phyloP scores from a whole-genome alignment of 805 yeast species.

The Candida schatavii region DNA sequence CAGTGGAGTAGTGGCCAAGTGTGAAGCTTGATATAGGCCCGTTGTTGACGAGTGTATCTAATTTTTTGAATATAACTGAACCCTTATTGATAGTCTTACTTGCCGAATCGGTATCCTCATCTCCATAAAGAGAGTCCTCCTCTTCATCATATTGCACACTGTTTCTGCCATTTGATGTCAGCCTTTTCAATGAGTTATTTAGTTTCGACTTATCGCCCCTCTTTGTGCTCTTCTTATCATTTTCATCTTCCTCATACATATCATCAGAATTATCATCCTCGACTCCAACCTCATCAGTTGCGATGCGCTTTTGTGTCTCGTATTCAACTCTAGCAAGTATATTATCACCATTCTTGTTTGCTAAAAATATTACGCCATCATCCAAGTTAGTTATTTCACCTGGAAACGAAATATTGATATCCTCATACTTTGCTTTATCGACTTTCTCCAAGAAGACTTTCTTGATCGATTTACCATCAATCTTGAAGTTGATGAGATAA shows the following conservation, averaged over 20 bases:
- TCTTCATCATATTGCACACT: constrained; percentile 36
- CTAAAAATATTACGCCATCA: constrained; percentile 50
- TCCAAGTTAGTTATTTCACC: constrained; percentile 41
- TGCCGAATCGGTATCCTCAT: constrained; percentile 20
- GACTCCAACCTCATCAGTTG: constrained; percentile 3
- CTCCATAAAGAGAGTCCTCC: constrained; percentile 41
- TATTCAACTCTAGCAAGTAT: constrained; percentile 44
- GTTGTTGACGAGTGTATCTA: constrained; percentile 56
- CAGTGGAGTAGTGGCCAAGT: constrained; percentile 57
- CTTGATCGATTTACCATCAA: constrained; percentile 43
- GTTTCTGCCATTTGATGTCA: not conserved
- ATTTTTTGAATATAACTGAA: constrained; percentile 34
- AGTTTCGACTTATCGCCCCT: constrained; percentile 6
- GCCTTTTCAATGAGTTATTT: constrained; percentile 9
- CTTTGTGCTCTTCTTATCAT: constrained; percentile 6
- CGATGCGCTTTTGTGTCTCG: constrained; percentile 10
- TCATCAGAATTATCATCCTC: constrained; percentile 21
- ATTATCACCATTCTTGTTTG: constrained; percentile 60
- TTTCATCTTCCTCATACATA: constrained; percentile 1
- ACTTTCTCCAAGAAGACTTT: constrained; percentile 30
- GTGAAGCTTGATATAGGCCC: constrained; percentile 77
- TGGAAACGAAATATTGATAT: constrained; percentile 36
- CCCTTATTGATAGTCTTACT: constrained; percentile 15
- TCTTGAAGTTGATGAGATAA: constrained; percentile 32
- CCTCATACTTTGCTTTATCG: constrained; percentile 23